phyloP scores from a whole-genome alignment of 164 flowering plant genomes.

The Vitis cinerea region DNA sequence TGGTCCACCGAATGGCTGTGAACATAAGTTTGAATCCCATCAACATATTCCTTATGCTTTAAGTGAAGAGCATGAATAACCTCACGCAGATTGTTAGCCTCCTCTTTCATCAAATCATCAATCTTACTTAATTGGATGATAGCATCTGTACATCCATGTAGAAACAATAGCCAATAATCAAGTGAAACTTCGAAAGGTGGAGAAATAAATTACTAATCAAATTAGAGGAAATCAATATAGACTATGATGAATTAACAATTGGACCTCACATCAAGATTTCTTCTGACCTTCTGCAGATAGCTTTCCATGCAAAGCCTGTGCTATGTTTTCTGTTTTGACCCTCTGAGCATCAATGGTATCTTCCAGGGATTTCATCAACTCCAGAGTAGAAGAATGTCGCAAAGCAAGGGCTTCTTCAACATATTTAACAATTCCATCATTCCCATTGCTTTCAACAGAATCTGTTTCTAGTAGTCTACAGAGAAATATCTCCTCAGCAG shows the following conservation, averaged over 20 bases:
- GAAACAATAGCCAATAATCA: conserved; percentile 1
- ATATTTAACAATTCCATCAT: conserved; percentile 30
- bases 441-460: conserved; percentile 30
- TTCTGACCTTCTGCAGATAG: conserved; percentile 75
- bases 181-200: not conserved
- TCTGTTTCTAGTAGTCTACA: conserved; percentile 59
- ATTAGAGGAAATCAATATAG: not conserved
- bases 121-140: conserved; percentile 50
- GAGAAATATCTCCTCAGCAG: conserved; percentile 80
- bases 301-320: conserved; percentile 41
- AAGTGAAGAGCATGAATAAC: conserved; percentile 59
- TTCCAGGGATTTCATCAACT: conserved; percentile 59
- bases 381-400: conserved; percentile 59
- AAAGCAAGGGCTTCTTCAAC: conserved; percentile 69
- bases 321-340: conserved; percentile 42
- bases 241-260: conserved; percentile 11
- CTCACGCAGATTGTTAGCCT: conserved; percentile 50
- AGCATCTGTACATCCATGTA: conserved; percentile 51
- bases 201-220: conserved; percentile 5
- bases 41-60: conserved; percentile 76
- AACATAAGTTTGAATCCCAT: conserved; percentile 49
- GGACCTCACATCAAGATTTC: conserved; percentile 14
- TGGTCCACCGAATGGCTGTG: conserved; percentile 50
- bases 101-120: conserved; percentile 68
- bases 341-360: conserved; percentile 57